Base-by-base conservation (phyloP, 192 early-diverging fungal species). In the Linnemannia elongata region DNA sequence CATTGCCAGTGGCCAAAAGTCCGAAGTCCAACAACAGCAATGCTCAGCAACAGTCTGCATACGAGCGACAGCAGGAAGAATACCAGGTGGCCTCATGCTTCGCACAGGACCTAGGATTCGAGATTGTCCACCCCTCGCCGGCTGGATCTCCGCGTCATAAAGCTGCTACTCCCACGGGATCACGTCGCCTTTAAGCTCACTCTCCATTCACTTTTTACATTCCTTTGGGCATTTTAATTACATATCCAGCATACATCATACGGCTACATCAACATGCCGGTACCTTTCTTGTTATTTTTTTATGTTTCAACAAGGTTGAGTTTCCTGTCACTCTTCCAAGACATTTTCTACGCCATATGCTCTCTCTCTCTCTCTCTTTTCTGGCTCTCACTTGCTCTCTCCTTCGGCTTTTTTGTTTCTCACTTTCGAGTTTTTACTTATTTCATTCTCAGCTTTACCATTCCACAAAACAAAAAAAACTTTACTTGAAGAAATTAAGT, bases 81-180 rank as follows among this genome's bases (percentile, higher is more conserved):
- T 74, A 72, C 30, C 36, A 81, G 17, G 70, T 81, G 5, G 79
- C 84, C 8, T 57, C 78, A 2, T 74, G 74, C 38, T 86, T 86
- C 70, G 84, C 84, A 44, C 79, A 86, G 6, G 84, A 86, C 45
- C 78, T 86, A 30, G 84, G 84, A 5, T 86, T 86, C 30, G 84
- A 86, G 54, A 86, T 86, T 55, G 70, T 86, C 7, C 41, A 85
- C 35, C 83, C 83, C 9, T 86, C 84, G 10, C 78, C 84, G 7
- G 42, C 36, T 12, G 41, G 33, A 22, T 78, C 76, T 22, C 82
- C 82, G 22, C 54, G 70, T 13, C 60, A 45, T 30, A 74, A 68
- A 30, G 49, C 49, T 22, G 63, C 80, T 22, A 75, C 52, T n/a
- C 22, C 74, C 6, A 17, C 70, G 27, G 70, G 45, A 45, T 69